A percentile compares a stretch with the other conserved stretches of the same genome.
Evolutionary conservation across 805 yeast genomes (phyloP).

Genomic region (Candida silvicultrix): DNA sequence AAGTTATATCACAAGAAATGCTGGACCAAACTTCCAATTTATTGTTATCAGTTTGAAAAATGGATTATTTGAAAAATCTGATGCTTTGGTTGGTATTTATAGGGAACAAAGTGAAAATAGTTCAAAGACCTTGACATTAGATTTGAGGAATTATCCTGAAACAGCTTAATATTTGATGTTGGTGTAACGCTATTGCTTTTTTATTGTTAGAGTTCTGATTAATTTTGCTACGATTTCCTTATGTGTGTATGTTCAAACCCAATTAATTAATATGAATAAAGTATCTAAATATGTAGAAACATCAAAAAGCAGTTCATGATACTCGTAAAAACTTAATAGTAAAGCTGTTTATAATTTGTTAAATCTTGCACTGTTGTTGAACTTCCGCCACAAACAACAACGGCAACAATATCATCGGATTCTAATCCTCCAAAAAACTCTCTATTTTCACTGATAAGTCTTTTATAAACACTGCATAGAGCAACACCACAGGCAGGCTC

Average conservation of each 20-base stretch:
- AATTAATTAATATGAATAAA: not conserved
- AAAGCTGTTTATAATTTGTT: slow-evolving; percentile 9
- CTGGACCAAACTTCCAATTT: slow-evolving; percentile 78
- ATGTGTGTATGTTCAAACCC: not conserved
- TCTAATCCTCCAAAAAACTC: slow-evolving; percentile 24
- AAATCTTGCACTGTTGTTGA: slow-evolving; percentile 27
- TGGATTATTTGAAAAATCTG: slow-evolving; percentile 80
- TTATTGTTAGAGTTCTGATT: no score
- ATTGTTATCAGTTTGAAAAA: slow-evolving; percentile 90
- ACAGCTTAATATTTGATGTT: slow-evolving; percentile 1
- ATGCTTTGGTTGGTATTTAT: slow-evolving; percentile 88
- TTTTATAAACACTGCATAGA: slow-evolving; percentile 42
- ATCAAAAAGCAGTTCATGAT: not conserved
- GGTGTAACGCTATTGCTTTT: not conserved
- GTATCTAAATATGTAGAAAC: not conserved
- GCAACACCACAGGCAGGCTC: slow-evolving; percentile 79
- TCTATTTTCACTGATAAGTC: slow-evolving; percentile 23
- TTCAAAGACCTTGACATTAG: slow-evolving; percentile 68
- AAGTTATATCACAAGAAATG: slow-evolving; percentile 69
- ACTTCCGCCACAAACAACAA: slow-evolving; percentile 57
- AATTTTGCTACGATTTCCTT: not conserved
- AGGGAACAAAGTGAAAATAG: slow-evolving; percentile 71
- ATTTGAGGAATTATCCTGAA: slow-evolving; percentile 56
- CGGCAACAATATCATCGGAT: slow-evolving; percentile 39
- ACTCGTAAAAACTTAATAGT: slow-evolving; percentile 5